Percentiles rank a stretch among this genome's conserved stretches.
phyloP scores from a whole-genome alignment of 495 filamentous ascomycete species.

The Amniculicola lignicola region DNA sequence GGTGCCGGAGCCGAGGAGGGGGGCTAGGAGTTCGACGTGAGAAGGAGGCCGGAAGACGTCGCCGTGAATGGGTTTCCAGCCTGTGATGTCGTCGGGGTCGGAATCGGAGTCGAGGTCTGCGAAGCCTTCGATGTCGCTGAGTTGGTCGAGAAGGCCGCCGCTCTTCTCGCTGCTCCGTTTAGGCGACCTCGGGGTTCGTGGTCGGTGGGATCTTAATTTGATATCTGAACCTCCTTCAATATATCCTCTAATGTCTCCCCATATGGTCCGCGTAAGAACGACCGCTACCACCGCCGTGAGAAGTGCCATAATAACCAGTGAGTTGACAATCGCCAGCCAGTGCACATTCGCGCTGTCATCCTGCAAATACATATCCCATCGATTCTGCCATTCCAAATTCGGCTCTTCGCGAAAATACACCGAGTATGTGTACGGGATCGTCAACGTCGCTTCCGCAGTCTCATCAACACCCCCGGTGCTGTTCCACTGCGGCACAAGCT shows the following conservation, averaged over 20 bases:
- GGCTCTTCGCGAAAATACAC: slow-evolving; percentile 89
- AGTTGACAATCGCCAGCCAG: slow-evolving; percentile 92
- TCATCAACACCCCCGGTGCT: slow-evolving; percentile 44
- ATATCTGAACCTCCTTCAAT: slow-evolving; percentile 67
- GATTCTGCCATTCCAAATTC: slow-evolving; percentile 75
- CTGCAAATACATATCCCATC: slow-evolving; percentile 94
- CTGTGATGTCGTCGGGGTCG: slow-evolving; percentile 79
- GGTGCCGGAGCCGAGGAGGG: slow-evolving; percentile 83
- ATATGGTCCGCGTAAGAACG: slow-evolving; percentile 78
- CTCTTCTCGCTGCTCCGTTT: slow-evolving; percentile 54
- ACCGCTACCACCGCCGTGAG: slow-evolving; percentile 82
- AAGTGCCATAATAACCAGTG: slow-evolving; percentile 77
- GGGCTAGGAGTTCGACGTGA: slow-evolving; percentile 75
- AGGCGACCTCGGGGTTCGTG: slow-evolving; percentile 46
- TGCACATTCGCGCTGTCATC: slow-evolving; percentile 81
- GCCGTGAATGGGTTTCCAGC: slow-evolving; percentile 92
- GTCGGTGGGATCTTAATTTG: slow-evolving; percentile 55
- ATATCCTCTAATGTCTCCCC: slow-evolving; percentile 73
- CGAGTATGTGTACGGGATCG: slow-evolving; percentile 86
- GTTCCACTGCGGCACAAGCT: slow-evolving; percentile 60
- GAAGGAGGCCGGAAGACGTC: slow-evolving; percentile 85
- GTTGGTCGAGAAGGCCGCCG: slow-evolving; percentile 63
- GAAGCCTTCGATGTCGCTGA: slow-evolving; percentile 57
- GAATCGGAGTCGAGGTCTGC: slow-evolving; percentile 69
- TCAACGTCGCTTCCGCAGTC: slow-evolving; percentile 64